These are phyloP conservation scores for Pseudogymnoascus sp. DNA, from an alignment of 2,329 filamentous ascomycete species.

Conservation along the genomic window DNA sequence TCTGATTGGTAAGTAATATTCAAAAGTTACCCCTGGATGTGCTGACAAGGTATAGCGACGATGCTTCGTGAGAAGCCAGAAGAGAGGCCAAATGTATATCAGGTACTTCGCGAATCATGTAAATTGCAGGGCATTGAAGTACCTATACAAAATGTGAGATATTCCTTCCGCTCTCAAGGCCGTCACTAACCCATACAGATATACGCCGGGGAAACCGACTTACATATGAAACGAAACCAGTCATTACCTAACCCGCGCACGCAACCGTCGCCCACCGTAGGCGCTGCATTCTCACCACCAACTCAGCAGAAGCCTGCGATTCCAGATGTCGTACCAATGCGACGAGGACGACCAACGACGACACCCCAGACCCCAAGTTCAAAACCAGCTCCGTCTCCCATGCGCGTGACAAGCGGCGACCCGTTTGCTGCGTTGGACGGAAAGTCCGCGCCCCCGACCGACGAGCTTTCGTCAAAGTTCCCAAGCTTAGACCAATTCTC, in stretches of 20 bases:
- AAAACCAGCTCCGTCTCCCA: slow-evolving; percentile 60
- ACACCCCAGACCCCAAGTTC: slow-evolving; percentile 36
- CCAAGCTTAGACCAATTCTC: slow-evolving; percentile 91
- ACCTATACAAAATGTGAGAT: slow-evolving; percentile 78
- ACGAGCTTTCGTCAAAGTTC: slow-evolving; percentile 79
- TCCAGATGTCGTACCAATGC: slow-evolving; percentile 90
- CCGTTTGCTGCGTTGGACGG: slow-evolving; percentile 87
- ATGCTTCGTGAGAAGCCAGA: slow-evolving; percentile 82
- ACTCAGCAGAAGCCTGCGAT: slow-evolving; percentile 63
- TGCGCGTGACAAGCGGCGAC: slow-evolving; percentile 63
- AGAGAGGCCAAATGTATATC: slow-evolving; percentile 81
- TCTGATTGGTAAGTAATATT: slow-evolving; percentile 63
- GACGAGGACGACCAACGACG: slow-evolving; percentile 67
- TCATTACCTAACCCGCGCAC: slow-evolving; percentile 42
- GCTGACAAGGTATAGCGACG: slow-evolving; percentile 48
- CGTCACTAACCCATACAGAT: slow-evolving; percentile 45
- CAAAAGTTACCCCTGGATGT: not conserved
- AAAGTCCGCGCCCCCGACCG: slow-evolving; percentile 49
- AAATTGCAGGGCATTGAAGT: slow-evolving; percentile 79
- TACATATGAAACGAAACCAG: slow-evolving; percentile 45
- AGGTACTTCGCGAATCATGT: slow-evolving; percentile 80
- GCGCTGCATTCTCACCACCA: slow-evolving; percentile 74
- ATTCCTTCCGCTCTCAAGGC: not conserved
- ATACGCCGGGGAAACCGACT: slow-evolving; percentile 59
- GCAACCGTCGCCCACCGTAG: slow-evolving; percentile 52